Conservation (phyloP, 2,329 filamentous ascomycete genomes). For the Davidsoniella neocaledoniae region DNA sequence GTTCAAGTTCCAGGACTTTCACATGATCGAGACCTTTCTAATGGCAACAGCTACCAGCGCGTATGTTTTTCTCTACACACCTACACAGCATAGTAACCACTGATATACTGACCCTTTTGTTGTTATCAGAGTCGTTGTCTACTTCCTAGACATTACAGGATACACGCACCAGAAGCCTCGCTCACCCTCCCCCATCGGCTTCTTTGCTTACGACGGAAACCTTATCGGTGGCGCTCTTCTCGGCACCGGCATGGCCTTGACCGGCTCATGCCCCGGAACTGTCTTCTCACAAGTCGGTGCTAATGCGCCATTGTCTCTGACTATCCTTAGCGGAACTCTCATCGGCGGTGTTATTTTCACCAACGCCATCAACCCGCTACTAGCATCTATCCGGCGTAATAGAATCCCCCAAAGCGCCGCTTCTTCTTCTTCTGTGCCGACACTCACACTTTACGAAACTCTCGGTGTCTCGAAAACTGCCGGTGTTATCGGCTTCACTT, state of each 20-base stretch:
- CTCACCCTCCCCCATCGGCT: slow-evolving; percentile 31
- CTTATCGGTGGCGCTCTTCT: slow-evolving; percentile 44
- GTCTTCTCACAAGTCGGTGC: slow-evolving; percentile 43
- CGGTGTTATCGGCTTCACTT: slow-evolving; percentile 27
- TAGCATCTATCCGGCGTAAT: not conserved
- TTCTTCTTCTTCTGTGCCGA: slow-evolving; percentile 12
- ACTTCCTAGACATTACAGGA: slow-evolving; percentile 26
- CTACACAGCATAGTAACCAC: not conserved
- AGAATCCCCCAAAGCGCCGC: not conserved
- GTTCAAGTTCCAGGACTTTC: slow-evolving; percentile 42
- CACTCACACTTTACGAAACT: slow-evolving; percentile 22
- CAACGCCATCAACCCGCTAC: slow-evolving; percentile 23
- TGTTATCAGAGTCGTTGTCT: slow-evolving; percentile 25
- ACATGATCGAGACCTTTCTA: slow-evolving; percentile 50
- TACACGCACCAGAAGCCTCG: slow-evolving; percentile 30
- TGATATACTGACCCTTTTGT: not conserved
- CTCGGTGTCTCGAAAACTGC: slow-evolving; percentile 24
- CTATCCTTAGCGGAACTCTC: slow-evolving; percentile 35
- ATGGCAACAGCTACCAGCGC: slow-evolving; percentile 44
- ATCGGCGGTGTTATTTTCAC: slow-evolving; percentile 38
- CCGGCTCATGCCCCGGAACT: slow-evolving; percentile 49
- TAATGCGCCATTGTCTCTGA: slow-evolving; percentile 33
- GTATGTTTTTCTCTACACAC: slow-evolving; percentile 26
- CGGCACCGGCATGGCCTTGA: slow-evolving; percentile 48
- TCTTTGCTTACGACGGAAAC: slow-evolving; percentile 47